phyloP scores from a whole-genome alignment of 352 stramenopile species.

The Phytophthora pistaciae region DNA sequence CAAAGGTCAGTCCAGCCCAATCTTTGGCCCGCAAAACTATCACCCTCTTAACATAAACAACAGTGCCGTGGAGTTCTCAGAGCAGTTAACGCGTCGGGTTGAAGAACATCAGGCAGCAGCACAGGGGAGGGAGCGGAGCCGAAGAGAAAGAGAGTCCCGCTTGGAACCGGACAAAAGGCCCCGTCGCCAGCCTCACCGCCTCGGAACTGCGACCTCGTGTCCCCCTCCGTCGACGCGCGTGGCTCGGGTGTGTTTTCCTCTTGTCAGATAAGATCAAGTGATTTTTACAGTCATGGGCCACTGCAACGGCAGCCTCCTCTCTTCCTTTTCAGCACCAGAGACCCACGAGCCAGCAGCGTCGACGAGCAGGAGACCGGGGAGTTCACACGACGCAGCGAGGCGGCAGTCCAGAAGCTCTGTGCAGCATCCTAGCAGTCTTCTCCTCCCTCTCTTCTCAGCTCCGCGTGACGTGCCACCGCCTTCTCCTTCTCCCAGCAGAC shows the following conservation, averaged over 20 bases:
- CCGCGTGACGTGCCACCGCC: constrained; percentile 15
- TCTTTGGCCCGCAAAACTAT: background rate
- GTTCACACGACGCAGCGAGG: constrained; percentile 30
- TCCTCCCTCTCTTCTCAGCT: constrained; percentile 1
- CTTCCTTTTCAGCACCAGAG: constrained; percentile 50
- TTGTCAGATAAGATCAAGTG: constrained; percentile 91
- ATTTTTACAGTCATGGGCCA: constrained; percentile 81
- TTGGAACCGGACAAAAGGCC: background rate
- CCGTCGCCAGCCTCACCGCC: background rate
- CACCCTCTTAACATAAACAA: background rate
- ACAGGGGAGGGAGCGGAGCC: constrained; percentile 11
- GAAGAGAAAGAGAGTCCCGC: background rate
- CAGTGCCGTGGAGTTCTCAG: constrained; percentile 43
- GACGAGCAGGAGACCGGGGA: constrained; percentile 17
- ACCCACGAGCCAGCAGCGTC: constrained; percentile 10
- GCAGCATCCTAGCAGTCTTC: background rate
- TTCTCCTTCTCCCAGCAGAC: constrained; percentile 6
- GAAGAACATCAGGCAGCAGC: background rate
- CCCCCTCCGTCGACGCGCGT: background rate
- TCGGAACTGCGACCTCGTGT: constrained; percentile 32
- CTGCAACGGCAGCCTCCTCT: constrained; percentile 44
- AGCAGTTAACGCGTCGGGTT: constrained; percentile 18
- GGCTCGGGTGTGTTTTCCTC: constrained; percentile 16
- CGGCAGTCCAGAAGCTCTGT: background rate
- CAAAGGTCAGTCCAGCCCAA: constrained; percentile 4